Evolutionary conservation across 257 asterid genomes (phyloP).

Genomic region (Nicotiana obtusifolia): DNA sequence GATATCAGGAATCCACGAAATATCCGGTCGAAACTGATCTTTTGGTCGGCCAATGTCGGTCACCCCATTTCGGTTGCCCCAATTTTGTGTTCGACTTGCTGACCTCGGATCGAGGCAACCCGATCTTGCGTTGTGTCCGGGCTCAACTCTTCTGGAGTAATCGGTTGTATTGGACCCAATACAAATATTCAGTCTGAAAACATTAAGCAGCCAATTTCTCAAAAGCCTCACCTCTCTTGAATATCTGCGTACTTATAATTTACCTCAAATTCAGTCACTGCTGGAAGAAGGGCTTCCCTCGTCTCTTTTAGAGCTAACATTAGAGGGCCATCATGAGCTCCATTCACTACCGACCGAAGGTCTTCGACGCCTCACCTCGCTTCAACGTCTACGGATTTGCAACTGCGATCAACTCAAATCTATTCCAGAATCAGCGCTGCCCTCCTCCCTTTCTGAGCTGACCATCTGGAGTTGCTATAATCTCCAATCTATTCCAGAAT

Average conservation of each 20-base stretch:
- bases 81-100: too few species aligned
- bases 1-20: too few species aligned
- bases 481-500: neutral
- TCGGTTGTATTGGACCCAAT: too few species aligned
- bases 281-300: neutral
- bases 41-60: too few species aligned
- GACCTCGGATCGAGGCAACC: too few species aligned
- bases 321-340: rapidly evolving
- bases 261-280: neutral
- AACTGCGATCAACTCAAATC: neutral
- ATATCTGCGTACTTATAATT: rapidly evolving
- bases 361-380: slow-evolving; percentile 9
- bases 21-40: too few species aligned
- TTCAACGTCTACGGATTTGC: neutral
- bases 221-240: neutral
- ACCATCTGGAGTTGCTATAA: neutral
- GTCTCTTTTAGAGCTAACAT: neutral
- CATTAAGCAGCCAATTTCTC: neutral
- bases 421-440: neutral
- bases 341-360: neutral
- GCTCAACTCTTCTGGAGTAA: too few species aligned
- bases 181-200: neutral
- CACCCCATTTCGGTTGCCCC: too few species aligned
- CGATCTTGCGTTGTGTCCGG: too few species aligned
- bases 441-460: neutral